Conservation (phyloP, 805 yeast genomes). For the Lachancea kluyveri region DNA sequence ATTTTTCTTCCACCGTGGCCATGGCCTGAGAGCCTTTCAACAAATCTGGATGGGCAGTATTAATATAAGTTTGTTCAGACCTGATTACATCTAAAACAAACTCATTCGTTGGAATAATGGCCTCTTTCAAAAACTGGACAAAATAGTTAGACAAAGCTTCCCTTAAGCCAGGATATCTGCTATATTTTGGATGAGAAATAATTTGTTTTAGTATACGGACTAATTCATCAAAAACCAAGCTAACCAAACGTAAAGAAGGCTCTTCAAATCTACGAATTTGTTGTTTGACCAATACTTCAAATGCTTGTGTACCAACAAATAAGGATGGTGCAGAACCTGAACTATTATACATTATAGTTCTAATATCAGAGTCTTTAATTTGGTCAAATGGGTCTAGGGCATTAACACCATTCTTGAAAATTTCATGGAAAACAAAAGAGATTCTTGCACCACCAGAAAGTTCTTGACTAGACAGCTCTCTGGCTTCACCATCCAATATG, state of each 20-base stretch:
- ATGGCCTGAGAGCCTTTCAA: constrained; percentile 92
- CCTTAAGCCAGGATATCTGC: constrained; percentile 86
- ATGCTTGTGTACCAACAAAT: constrained; percentile 96
- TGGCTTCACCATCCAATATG: constrained; percentile 86
- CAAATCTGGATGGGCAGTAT: constrained; percentile 96
- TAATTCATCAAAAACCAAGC: constrained; percentile 88
- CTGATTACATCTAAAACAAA: constrained; percentile 78
- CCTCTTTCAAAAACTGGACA: constrained; percentile 71
- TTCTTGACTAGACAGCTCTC: constrained; percentile 82
- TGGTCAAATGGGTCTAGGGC: constrained; percentile 95
- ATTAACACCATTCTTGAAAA: constrained; percentile 84
- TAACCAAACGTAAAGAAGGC: constrained; percentile 83
- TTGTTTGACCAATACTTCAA: constrained; percentile 91
- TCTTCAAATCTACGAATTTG: constrained; percentile 93
- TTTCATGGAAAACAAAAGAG: constrained; percentile 93
- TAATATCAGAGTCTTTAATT: constrained; percentile 89
- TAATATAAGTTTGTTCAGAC: constrained; percentile 89
- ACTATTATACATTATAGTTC: constrained; percentile 95
- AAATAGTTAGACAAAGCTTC: constrained; percentile 79
- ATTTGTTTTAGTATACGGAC: constrained; percentile 86
- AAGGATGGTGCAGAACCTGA: constrained; percentile 94
- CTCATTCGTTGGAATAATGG: constrained; percentile 75
- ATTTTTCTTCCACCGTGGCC: constrained; percentile 82
- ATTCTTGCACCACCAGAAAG: constrained; percentile 98
- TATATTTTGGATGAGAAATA: constrained; percentile 69